Evolutionary conservation across 768 basidiomycete species (phyloP).

Genomic region (Russula sp.): DNA sequence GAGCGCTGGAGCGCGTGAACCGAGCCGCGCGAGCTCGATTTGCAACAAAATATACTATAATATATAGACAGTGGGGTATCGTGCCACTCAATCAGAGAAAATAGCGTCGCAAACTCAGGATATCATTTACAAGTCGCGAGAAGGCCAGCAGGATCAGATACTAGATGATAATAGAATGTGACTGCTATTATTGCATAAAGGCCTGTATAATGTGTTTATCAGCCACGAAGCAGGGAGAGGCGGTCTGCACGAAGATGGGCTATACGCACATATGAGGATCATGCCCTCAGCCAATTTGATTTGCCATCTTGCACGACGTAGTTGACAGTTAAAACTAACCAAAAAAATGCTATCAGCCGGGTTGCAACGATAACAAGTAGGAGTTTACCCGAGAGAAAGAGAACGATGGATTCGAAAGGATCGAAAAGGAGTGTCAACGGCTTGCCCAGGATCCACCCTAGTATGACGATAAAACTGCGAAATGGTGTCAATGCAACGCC

Average conservation of each 20-base stretch:
- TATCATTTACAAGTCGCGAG: conserved; percentile 19
- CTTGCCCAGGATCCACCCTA: conserved; percentile 82
- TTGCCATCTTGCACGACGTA: conserved; percentile 81
- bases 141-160: conserved; percentile 28
- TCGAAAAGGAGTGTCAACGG: conserved; percentile 71
- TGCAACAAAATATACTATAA: too few relatives aligned
- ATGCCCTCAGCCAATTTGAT: conserved; percentile 84
- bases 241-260: background rate
- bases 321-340: conserved; percentile 74
- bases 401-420: conserved; percentile 35
- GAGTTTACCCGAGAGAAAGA: conserved; percentile 46
- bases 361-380: background rate
- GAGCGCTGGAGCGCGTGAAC: too few relatives aligned
- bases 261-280: conserved; percentile 60
- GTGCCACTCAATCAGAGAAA: background rate
- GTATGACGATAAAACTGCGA: conserved; percentile 61
- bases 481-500: conserved; percentile 8
- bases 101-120: background rate
- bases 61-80: too few relatives aligned
- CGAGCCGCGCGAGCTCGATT: too few relatives aligned
- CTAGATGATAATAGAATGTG: conserved; percentile 61
- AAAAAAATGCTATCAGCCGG: background rate
- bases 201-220: conserved; percentile 39
- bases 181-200: conserved; percentile 71
- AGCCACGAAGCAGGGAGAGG: conserved; percentile 6